These are phyloP conservation scores for Aspergillus panamensis DNA, from an alignment of 495 filamentous ascomycete genomes.

Conservation along the genomic window DNA sequence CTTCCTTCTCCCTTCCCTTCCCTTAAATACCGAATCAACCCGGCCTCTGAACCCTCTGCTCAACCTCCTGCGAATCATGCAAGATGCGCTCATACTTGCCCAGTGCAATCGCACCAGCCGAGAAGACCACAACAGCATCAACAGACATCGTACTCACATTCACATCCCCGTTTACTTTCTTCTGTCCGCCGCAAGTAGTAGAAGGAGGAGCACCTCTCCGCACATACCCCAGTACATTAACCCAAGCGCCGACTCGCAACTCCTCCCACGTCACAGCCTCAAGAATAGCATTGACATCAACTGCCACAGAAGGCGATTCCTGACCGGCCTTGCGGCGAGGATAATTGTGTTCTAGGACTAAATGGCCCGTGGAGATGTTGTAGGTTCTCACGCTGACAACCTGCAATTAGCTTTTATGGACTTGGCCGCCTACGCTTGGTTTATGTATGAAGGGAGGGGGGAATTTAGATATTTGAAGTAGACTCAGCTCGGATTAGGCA, in stretches of 20 bases:
- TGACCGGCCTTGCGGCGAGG: conserved; percentile 35
- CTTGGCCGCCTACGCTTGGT: neutral
- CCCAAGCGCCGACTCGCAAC: conserved; percentile 75
- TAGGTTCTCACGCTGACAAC: conserved; percentile 65
- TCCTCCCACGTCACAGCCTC: conserved; percentile 60
- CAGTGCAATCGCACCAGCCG: conserved; percentile 59
- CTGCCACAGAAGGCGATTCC: conserved; percentile 44
- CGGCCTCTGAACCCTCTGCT: conserved; percentile 22
- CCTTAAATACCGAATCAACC: conserved; percentile 5
- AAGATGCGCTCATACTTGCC: conserved; percentile 58
- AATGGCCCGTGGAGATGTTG: conserved; percentile 50
- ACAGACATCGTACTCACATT: conserved; percentile 34
- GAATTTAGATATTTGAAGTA: neutral
- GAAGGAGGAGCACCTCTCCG: conserved; percentile 19
- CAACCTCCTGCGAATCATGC: conserved; percentile 33
- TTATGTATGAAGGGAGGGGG: neutral
- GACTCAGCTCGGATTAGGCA: neutral
- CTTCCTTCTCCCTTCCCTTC: neutral
- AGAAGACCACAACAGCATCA: conserved; percentile 66
- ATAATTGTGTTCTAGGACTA: conserved; percentile 66
- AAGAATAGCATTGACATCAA: conserved; percentile 70
- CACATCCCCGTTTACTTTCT: neutral
- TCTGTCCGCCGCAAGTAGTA: neutral
- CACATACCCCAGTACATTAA: conserved; percentile 87
- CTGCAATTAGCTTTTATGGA: too few species aligned